Base-by-base conservation (phyloP, 129 eudicot species). In the Apium graveolens region DNA sequence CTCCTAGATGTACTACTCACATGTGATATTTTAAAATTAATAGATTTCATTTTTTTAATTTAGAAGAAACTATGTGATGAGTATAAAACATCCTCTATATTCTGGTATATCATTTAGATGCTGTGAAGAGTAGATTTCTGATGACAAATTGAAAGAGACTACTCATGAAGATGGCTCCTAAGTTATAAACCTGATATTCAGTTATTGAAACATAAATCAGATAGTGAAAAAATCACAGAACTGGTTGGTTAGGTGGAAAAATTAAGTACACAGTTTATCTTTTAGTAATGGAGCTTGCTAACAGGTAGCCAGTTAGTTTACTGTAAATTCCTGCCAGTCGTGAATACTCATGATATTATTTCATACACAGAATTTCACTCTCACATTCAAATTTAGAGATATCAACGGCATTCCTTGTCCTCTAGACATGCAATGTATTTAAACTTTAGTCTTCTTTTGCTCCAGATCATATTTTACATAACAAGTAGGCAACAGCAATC, bases 31-130 rank as follows among this genome's bases (percentile, higher is more conserved):
- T 42, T 43, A 73, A 2, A 44, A 27, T 73, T 27, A 37, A 24
- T 43, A 41, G 60, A 26, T 26, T 27, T n/a, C 12, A 43, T 10
- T 41, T 42, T 42, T 44, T 38, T 2, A 43, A 27, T 73, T 9
- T 46, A 42, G 53, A 42, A 72, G 34, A 70, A 72, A 72, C 35
- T 31, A 9, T n/a, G 18, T 24, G 27, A 41, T 21, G 76, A 51
- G 6, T 10, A 9, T 72, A 24, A 38, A 9, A 72, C 27, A 24
- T 72, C 31, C 48, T 39, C 8, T 14, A 14, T 11, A 72, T n/a
- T 26, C 49, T n/a, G 53, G 31, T 37, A 39, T 72, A 35, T n/a
- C 76, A 72, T n/a, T 71, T 41, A 41, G 76, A 72, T 37, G 44
- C 11, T 41, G 44, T 42, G 42, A 38, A 13, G 27, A 72, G 51